phyloP scores from a whole-genome alignment of 768 basidiomycete species.

The Mycena galopus region DNA sequence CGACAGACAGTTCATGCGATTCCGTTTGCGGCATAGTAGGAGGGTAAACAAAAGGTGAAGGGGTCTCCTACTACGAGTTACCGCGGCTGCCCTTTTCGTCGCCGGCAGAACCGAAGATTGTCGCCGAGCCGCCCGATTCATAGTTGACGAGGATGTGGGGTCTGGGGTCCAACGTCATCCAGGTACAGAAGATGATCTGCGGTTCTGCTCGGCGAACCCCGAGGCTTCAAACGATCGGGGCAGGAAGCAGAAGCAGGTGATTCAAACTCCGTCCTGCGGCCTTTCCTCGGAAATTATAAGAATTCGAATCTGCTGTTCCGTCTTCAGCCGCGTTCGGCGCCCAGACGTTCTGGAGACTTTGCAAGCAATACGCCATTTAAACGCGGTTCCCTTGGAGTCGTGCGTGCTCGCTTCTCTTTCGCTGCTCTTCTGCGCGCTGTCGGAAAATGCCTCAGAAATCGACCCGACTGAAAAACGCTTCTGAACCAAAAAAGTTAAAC shows the following conservation, averaged over 20 bases:
- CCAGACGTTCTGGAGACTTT: background rate
- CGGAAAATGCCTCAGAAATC: background rate
- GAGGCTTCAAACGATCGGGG: conserved; percentile 1
- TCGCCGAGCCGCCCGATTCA: background rate
- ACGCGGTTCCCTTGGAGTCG: conserved; percentile 5
- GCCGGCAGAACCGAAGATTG: background rate
- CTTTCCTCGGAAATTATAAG: conserved; percentile 4
- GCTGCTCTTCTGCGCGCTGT: background rate
- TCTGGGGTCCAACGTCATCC: background rate
- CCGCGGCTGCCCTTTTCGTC: background rate
- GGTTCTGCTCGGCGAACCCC: background rate
- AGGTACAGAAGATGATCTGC: conserved; percentile 4
- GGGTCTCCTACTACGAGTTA: background rate
- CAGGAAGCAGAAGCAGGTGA: background rate
- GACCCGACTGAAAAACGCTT: background rate
- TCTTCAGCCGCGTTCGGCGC: background rate
- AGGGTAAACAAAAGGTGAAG: background rate
- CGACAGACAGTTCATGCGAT: background rate
- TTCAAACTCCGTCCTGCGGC: background rate
- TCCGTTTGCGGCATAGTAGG: background rate
- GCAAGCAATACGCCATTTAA: background rate
- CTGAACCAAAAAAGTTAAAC: background rate
- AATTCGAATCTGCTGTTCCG: background rate
- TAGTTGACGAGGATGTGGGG: background rate
- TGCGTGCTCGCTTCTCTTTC: background rate